Percentiles rank a stretch among this genome's conserved stretches.
phyloP scores from a whole-genome alignment of 495 filamentous ascomycete genomes.

The Bacidia rubella region DNA sequence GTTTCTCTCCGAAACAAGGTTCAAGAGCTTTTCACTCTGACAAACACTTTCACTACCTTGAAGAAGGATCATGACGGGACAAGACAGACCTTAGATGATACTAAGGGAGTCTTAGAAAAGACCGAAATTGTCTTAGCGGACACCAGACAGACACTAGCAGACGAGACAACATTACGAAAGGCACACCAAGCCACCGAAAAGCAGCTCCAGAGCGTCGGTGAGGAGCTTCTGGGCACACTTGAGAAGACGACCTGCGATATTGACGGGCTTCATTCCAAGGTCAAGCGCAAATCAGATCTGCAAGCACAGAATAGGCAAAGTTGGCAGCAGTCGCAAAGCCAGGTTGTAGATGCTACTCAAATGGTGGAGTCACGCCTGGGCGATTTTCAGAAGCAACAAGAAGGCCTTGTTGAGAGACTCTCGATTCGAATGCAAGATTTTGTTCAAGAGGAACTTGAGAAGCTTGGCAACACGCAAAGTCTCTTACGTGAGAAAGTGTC shows the following conservation, averaged over 20 bases:
- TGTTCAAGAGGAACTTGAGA: conserved; percentile 54
- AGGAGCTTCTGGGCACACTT: conserved; percentile 60
- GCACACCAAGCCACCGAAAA: conserved; percentile 80
- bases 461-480: conserved; percentile 48
- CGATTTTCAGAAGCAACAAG: conserved; percentile 55
- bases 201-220: conserved; percentile 55
- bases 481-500: conserved; percentile 54
- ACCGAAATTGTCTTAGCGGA: conserved; percentile 69
- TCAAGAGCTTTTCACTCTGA: conserved; percentile 76
- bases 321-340: conserved; percentile 62
- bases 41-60: conserved; percentile 67
- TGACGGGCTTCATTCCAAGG: conserved; percentile 65
- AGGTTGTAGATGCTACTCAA: conserved; percentile 60
- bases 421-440: conserved; percentile 58
- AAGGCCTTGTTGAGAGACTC: conserved; percentile 49
- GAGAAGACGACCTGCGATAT: conserved; percentile 67
- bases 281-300: conserved; percentile 69
- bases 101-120: conserved; percentile 66
- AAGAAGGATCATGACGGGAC: conserved; percentile 78
- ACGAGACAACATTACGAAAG: conserved; percentile 66
- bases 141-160: conserved; percentile 59
- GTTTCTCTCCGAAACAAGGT: conserved; percentile 77
- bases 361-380: conserved; percentile 60
- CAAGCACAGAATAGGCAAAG: conserved; percentile 60
- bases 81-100: conserved; percentile 55